These are phyloP conservation scores for Colletotrichum nymphaeae DNA, from an alignment of 2,329 filamentous ascomycete genomes.

Conservation along the genomic window DNA sequence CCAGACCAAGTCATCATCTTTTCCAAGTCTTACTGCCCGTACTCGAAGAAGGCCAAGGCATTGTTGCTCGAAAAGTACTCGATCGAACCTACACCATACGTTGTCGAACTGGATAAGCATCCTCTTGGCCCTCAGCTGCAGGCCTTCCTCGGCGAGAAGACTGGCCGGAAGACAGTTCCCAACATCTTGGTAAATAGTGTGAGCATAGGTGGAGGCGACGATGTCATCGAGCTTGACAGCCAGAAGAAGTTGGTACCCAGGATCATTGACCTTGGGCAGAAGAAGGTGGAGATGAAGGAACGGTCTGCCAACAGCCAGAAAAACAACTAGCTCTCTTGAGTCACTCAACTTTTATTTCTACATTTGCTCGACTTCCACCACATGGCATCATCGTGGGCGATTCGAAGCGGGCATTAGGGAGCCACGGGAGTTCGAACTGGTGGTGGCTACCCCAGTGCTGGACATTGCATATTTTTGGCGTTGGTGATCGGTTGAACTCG, in stretches of 20 bases:
- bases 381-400: neutral
- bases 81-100: constrained; percentile 83
- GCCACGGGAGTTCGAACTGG: constrained; percentile 12
- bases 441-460: constrained; percentile 17
- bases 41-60: constrained; percentile 85
- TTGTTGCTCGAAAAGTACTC: constrained; percentile 86
- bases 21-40: constrained; percentile 93
- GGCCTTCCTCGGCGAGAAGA: constrained; percentile 75
- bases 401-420: neutral
- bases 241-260: constrained; percentile 76
- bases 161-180: constrained; percentile 86
- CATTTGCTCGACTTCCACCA: neutral
- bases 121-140: constrained; percentile 80
- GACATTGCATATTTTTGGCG: constrained; percentile 34
- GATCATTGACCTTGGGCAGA: constrained; percentile 79
- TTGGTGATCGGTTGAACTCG: constrained; percentile 25
- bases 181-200: constrained; percentile 90
- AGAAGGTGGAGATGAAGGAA: constrained; percentile 66
- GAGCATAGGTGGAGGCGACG: constrained; percentile 91
- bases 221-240: constrained; percentile 78
- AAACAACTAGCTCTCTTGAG: constrained; percentile 19
- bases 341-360: constrained; percentile 11
- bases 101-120: constrained; percentile 92
- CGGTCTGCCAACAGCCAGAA: constrained; percentile 45
- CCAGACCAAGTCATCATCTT: constrained; percentile 83